Base-by-base conservation (phyloP, 805 yeast genomes). In the Lachancea dasiensis region DNA sequence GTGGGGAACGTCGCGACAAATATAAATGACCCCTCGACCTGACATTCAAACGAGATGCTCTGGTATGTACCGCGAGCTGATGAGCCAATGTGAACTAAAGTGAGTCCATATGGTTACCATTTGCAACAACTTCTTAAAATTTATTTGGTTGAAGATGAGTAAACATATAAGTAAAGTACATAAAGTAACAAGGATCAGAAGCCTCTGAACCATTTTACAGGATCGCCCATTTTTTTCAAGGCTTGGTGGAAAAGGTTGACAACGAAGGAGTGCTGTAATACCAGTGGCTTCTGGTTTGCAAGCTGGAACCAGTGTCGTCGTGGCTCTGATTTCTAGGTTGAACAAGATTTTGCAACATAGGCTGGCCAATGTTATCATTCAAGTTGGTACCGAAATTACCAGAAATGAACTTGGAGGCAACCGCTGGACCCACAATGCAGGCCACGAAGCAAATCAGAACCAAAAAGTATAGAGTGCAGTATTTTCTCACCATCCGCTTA, bases 401-500 rank as follows among this genome's bases (percentile, higher is more conserved):
- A 14, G 52, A 47, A 47, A 79, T 69, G 38, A 72, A 67, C 38
- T 73, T 65, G 32, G 86, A 76, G 19, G 90, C 97, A 47, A 75
- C 81, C 24, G 95, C 95, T 48, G 99, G 98, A 31, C 92, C 97
- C 47, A 79, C 81, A 57, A 92, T 79, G 62, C 90, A 65, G 33
- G 74, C 81, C 48, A 79, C 76, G 53, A 87, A 87, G 43, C 86
- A 56, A 34, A 76, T 59, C 53, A 94, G 67, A 45, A 92, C 68
- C 40, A 67, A 52, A 55, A 86, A 78, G 75, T 80, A 92, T 61
- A 94, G 70, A 8, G 84, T 65, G 46, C 94, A 79, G 72, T 92
- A 92, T 68, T 86, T 87, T 67, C 84, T 80, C 25, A 92, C 95
- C 95, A 92, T 90, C 71, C 98, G 81, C 82, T 83, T 86, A 66